Evolutionary conservation across 2,329 filamentous ascomycete genomes (phyloP), one percentile per base, ranked within the genome.

Genomic region (Thielaviopsis ethacetica): DNA sequence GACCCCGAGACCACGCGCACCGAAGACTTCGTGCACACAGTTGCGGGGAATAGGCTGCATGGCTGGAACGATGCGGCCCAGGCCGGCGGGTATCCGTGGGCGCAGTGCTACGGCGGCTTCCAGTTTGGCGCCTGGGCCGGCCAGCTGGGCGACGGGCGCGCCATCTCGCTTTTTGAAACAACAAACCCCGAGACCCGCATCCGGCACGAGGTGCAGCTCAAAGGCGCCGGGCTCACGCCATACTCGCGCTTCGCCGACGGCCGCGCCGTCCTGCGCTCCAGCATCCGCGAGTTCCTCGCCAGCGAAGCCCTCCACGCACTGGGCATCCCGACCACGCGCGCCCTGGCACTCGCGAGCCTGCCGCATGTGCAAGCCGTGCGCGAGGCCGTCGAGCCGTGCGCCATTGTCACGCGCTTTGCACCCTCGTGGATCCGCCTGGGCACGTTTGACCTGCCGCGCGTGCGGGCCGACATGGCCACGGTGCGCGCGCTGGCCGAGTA

Each of bases 191-290:
- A 69, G 1, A 86, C 86, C 0, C 79, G 80, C n/a, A 76, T 73
- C 41, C 80, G 88, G 26, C 96, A 95, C 68, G 93, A 98, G 71
- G 69, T 97, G 51, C 93, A 97, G 71, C 76, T 98, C 62, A 98
- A 98, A 70, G 93, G 93, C 24, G 93, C 93, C 17, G 93, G 93
- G 5, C 75, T 85, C 66, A 98, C 93, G 3, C 93, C 93, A 0
- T 98, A 98, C 72, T 95, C 88, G 47, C 85, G 93, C 3, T 98
- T 98, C 65, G 93, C 93, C 24, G 93, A 98, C 69, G 93, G 93
- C 30, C 91, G 93, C 68, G 93, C 93, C 0, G 93, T 98, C 2
- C 74, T 98, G 56, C 77, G 93, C 62, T 95, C 88, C 27, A 95
- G 89, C 67, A 95, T 98, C 65, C 81, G 93, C 62, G 93, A 98